phyloP scores from a whole-genome alignment of 306 rosid genomes.

The Medicago ruthenica region DNA sequence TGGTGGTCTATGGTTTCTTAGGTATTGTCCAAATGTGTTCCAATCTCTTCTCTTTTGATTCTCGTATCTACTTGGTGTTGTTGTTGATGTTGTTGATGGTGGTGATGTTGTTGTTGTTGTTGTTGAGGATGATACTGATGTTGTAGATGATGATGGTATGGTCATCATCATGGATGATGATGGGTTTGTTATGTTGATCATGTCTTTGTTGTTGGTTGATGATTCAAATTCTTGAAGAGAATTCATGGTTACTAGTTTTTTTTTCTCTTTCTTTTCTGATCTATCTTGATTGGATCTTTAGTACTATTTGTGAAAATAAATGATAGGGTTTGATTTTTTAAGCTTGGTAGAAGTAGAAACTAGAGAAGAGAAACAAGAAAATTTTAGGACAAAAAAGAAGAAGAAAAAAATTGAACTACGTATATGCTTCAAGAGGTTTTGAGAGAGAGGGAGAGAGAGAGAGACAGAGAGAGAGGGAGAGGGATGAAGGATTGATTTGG shows the following conservation, averaged over 20 bases:
- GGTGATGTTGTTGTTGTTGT: constrained; percentile 1
- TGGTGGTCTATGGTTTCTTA: constrained; percentile 73
- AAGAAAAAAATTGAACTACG: constrained; percentile 28
- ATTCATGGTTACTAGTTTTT: constrained; percentile 44
- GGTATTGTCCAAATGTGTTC: constrained; percentile 83
- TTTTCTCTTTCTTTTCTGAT: not conserved
- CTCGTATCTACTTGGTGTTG: constrained; percentile 67
- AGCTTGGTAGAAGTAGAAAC: not conserved
- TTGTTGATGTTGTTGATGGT: constrained; percentile 32
- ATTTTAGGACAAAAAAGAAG: not conserved
- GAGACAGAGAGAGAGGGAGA: not conserved
- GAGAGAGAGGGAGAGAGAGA: not conserved
- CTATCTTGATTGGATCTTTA: constrained; percentile 36
- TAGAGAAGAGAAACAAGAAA: not conserved
- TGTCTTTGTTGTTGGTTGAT: constrained; percentile 39
- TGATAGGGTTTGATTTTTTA: not conserved
- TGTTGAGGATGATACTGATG: not conserved
- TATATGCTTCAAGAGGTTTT: not conserved
- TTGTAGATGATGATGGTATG: not conserved
- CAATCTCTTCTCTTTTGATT: constrained; percentile 78
- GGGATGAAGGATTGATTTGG: constrained; percentile 16
- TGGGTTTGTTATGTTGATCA: not conserved
- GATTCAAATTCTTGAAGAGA: constrained; percentile 59
- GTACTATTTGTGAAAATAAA: not conserved
- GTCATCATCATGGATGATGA: constrained; percentile 3